Percentiles rank a stretch among this genome's conserved stretches.
These are phyloP conservation scores for Chrysanthemum makinoi DNA, from an alignment of 129 eudicot species.

Conservation along the genomic window DNA sequence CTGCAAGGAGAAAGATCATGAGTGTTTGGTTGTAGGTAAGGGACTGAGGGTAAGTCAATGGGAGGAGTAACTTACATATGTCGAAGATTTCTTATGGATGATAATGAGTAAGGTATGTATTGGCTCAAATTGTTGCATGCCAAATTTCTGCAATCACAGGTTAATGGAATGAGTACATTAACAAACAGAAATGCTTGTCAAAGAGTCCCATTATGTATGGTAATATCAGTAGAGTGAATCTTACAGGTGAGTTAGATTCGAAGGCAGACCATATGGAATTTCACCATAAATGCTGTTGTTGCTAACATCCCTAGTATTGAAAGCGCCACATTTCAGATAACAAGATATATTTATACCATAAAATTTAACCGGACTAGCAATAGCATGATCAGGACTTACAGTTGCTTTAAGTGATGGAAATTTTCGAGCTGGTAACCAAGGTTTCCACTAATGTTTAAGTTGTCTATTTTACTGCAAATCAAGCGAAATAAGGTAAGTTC, in stretches of 20 bases:
- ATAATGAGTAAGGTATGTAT: constrained; percentile 64
- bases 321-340: constrained; percentile 6
- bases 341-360: not conserved
- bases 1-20: constrained; percentile 43
- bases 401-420: constrained; percentile 62
- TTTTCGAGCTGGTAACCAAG: constrained; percentile 63
- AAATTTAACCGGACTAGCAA: not conserved
- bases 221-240: constrained; percentile 28
- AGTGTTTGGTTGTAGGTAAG: constrained; percentile 18
- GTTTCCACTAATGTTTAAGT: constrained; percentile 61
- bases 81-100: constrained; percentile 55
- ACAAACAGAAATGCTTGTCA: constrained; percentile 7
- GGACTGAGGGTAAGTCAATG: constrained; percentile 3
- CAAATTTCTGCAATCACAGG: constrained; percentile 59
- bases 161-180: not conserved
- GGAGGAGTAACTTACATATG: constrained; percentile 61
- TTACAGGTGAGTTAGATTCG: constrained; percentile 80
- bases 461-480: constrained; percentile 58
- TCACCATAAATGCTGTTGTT: constrained; percentile 64
- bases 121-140: constrained; percentile 70
- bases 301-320: constrained; percentile 66
- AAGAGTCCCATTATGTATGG: not conserved
- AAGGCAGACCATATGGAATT: constrained; percentile 73
- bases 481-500: constrained; percentile 23
- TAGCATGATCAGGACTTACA: constrained; percentile 48